Evolutionary conservation across 163 green algal genomes (phyloP), one percentile per base, ranked within the genome.

Genomic region (Scenedesmus sp.): DNA sequence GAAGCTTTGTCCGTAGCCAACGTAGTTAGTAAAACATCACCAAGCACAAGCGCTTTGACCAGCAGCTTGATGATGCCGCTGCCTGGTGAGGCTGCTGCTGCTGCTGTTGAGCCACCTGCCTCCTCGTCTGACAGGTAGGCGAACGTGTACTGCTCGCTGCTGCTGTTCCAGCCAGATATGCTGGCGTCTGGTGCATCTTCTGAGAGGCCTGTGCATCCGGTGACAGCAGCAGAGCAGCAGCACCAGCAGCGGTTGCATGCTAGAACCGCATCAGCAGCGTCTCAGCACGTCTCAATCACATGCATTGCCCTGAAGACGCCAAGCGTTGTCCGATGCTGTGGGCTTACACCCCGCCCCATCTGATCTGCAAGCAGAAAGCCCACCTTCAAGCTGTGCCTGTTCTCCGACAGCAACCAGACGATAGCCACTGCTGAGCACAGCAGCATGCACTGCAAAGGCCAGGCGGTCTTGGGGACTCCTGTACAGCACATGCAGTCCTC

Each of bases 401-500:
- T 89, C 68, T 0, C 94, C 95, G 0, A 92, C 79, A 10, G 94
- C 94, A 16, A 96, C 92, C 5, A 96, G 89, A 35, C 93, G 94
- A 88, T 94, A 96, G 16, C 95, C 95, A 22, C 93, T 68, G 33
- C 91, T 86, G 37, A 96, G 51, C 59, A 97, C 44, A 86, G 91
- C 95, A 24, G 95, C 92, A 70, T 97, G 95, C 22, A 96, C 91
- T 5, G 93, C 95, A 92, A 94, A 96, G 3, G 92, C 95, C 22
- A 97, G 90, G 51, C 85, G 91, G 49, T 96, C 94, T 18, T 87
- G 46, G n/a, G 37, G 68, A 30, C 22, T 79, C 86, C 87, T 82
- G 65, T 42, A 61, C 40, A 43, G n/a, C 33, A 86, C 59, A 68
- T 68, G 44, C 46, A 35, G n/a, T 33, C 15, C 30, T 76, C 30